phyloP scores from a whole-genome alignment of 331 rosid species.

The Quercus tomentella region DNA sequence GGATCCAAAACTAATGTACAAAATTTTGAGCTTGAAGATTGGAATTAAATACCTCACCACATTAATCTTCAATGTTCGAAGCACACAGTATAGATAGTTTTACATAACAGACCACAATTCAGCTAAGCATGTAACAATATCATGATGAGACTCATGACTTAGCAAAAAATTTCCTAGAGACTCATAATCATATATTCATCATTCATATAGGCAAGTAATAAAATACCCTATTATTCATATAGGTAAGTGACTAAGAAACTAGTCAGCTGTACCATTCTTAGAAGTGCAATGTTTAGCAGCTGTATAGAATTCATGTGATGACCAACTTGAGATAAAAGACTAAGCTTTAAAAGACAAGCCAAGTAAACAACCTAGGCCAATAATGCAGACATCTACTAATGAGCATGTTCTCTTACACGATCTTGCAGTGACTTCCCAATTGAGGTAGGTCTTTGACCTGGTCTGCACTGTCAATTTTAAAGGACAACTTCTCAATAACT shows the following conservation, averaged over 20 bases:
- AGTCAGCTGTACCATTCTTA: neutral
- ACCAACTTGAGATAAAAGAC: neutral
- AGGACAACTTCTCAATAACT: slow-evolving; percentile 82
- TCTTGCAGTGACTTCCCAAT: slow-evolving; percentile 90
- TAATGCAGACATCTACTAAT: neutral
- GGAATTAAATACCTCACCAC: neutral
- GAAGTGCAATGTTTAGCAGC: neutral
- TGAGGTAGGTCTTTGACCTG: slow-evolving; percentile 68
- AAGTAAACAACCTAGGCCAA: neutral
- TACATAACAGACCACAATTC: neutral
- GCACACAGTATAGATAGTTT: neutral
- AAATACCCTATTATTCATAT: neutral
- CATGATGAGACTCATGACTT: neutral
- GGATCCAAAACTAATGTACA: neutral
- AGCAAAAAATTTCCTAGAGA: neutral
- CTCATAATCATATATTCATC: neutral
- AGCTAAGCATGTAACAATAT: neutral
- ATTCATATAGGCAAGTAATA: neutral
- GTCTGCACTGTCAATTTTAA: slow-evolving; percentile 66
- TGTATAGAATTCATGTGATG: neutral
- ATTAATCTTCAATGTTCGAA: neutral
- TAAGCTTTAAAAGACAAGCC: neutral
- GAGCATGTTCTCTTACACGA: slow-evolving; percentile 55
- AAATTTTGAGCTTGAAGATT: neutral
- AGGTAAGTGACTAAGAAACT: neutral